Evolutionary conservation across 2,329 filamentous ascomycete genomes (phyloP).

Genomic region (Fusarium sp.): DNA sequence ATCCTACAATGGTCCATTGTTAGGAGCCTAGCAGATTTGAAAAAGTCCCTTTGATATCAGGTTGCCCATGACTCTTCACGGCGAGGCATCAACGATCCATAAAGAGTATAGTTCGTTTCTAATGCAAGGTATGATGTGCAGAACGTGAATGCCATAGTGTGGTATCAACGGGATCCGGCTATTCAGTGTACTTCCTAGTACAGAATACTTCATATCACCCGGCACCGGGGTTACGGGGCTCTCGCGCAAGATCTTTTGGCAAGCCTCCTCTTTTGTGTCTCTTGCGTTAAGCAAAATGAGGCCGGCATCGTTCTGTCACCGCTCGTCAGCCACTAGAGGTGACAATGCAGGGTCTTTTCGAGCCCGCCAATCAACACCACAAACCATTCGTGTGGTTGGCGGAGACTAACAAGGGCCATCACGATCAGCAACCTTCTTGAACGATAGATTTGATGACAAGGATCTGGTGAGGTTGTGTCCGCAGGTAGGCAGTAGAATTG

Average conservation of each 20-base stretch:
- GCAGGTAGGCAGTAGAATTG: conserved; percentile 4
- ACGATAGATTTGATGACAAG: neutral
- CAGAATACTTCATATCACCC: neutral
- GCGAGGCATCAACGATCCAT: conserved; percentile 19
- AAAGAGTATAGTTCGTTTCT: conserved; percentile 15
- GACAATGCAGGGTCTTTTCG: conserved; percentile 27
- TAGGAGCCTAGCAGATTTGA: conserved; percentile 11
- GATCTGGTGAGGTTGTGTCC: neutral
- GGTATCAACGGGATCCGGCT: conserved; percentile 1
- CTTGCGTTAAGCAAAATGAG: conserved; percentile 9
- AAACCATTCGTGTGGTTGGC: neutral
- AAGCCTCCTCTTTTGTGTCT: neutral
- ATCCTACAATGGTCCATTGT: neutral
- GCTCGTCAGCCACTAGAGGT: conserved; percentile 26
- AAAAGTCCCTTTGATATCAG: conserved; percentile 24
- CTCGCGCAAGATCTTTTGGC: neutral
- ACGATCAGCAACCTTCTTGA: conserved; percentile 11
- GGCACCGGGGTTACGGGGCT: neutral
- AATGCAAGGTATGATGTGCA: conserved; percentile 29
- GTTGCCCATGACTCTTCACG: conserved; percentile 27
- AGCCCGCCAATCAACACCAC: conserved; percentile 10
- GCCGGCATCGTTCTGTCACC: conserved; percentile 27
- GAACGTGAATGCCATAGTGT: neutral
- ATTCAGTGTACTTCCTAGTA: conserved; percentile 6
- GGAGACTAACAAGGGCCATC: neutral